These are phyloP conservation scores for Tuber calosporum DNA, from an alignment of 495 filamentous ascomycete species.

Conservation along the genomic window DNA sequence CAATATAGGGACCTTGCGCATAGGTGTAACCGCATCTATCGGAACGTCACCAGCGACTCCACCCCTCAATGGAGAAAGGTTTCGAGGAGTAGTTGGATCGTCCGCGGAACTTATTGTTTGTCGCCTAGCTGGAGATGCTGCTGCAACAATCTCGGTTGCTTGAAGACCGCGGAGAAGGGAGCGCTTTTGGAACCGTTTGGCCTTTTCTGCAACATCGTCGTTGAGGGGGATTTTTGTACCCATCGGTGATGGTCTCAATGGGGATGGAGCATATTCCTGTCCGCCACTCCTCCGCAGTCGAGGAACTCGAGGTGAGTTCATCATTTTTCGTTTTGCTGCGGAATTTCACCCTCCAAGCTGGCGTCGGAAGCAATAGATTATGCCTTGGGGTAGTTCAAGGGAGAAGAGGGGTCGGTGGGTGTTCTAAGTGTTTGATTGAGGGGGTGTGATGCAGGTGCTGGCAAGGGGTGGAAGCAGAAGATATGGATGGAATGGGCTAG, in stretches of 20 bases:
- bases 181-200: slow-evolving; percentile 75
- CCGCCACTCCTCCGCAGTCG: background rate
- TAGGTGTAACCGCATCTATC: slow-evolving; percentile 73
- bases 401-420: background rate
- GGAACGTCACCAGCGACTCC: slow-evolving; percentile 49
- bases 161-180: slow-evolving; percentile 84
- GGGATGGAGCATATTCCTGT: slow-evolving; percentile 17
- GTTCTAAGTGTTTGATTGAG: background rate
- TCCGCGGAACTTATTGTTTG: slow-evolving; percentile 55
- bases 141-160: slow-evolving; percentile 82
- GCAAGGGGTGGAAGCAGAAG: background rate
- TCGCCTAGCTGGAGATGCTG: slow-evolving; percentile 78
- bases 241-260: slow-evolving; percentile 14
- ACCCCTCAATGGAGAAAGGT: slow-evolving; percentile 49
- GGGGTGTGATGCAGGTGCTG: background rate
- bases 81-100: slow-evolving; percentile 50
- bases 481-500: background rate
- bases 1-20: slow-evolving; percentile 90
- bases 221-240: slow-evolving; percentile 69
- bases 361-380: background rate
- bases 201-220: slow-evolving; percentile 90
- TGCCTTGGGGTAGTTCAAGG: background rate
- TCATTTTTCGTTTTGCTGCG: background rate
- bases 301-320: background rate
- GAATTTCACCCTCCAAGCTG: background rate